These are phyloP conservation scores for Saccharomyces kudriavzevii DNA, from an alignment of 805 yeast genomes.

Conservation along the genomic window DNA sequence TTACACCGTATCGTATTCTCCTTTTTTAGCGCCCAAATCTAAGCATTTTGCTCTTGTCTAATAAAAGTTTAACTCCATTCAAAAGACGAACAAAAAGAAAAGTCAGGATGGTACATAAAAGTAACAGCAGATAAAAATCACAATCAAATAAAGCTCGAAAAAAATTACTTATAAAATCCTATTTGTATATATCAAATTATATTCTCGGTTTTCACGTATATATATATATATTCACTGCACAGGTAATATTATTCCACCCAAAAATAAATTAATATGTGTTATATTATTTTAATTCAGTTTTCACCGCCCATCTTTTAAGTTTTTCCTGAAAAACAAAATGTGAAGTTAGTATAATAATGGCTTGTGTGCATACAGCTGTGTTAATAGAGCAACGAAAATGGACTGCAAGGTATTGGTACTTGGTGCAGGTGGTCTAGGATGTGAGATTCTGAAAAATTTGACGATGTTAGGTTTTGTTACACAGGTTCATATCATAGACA, in stretches of 20 bases:
- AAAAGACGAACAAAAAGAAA: not conserved
- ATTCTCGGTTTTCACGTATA: not conserved
- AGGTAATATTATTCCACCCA: not conserved
- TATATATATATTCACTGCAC: not conserved
- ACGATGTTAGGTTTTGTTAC: constrained; percentile 53
- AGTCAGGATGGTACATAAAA: not conserved
- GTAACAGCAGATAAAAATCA: not conserved
- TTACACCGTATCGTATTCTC: not conserved
- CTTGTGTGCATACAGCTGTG: not conserved
- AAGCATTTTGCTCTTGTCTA: not conserved
- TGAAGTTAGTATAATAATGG: no score
- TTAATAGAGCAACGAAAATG: constrained; percentile 4
- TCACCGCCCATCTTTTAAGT: not conserved
- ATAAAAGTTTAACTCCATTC: not conserved
- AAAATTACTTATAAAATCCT: not conserved
- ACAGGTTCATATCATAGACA: constrained; percentile 76
- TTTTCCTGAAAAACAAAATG: not conserved
- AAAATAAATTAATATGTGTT: not conserved
- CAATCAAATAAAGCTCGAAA: not conserved
- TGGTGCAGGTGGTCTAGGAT: constrained; percentile 95
- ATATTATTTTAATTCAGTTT: not conserved
- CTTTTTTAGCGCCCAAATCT: not conserved
- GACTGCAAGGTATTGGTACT: constrained; percentile 53
- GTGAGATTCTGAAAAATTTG: constrained; percentile 76
- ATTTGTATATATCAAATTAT: not conserved